Evolutionary conservation across 306 rosid species (phyloP).

Genomic region (Gleditsia sinensis): DNA sequence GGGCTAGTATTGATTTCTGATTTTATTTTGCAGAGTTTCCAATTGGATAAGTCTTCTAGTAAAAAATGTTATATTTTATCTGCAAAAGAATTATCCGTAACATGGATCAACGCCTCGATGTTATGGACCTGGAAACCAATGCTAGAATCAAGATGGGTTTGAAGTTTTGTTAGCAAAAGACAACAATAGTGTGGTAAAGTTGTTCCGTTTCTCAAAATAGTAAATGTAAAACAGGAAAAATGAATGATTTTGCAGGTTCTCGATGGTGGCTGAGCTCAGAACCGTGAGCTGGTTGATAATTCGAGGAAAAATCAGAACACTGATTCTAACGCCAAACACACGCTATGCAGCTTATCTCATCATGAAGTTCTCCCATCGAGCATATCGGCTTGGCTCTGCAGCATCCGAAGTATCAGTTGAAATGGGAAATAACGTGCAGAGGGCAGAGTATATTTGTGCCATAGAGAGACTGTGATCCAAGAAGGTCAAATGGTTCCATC

Average conservation of each 20-base stretch:
- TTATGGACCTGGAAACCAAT: conserved; percentile 58
- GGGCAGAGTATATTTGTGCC: conserved; percentile 36
- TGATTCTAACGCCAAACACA: conserved; percentile 48
- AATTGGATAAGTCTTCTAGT: conserved; percentile 51
- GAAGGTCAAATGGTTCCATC: background rate
- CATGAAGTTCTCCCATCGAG: conserved; percentile 45
- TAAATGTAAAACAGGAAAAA: background rate
- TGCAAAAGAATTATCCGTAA: conserved; percentile 55
- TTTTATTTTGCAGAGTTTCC: conserved; percentile 46
- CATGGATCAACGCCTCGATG: conserved; percentile 52
- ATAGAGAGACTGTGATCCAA: conserved; percentile 8
- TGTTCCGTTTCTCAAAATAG: background rate
- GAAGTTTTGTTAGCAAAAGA: background rate
- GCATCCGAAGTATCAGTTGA: conserved; percentile 40
- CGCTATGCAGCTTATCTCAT: conserved; percentile 56
- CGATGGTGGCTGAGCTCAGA: conserved; percentile 53
- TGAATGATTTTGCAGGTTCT: conserved; percentile 42
- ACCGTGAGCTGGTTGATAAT: conserved; percentile 62
- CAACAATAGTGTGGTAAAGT: no score
- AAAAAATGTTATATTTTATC: conserved; percentile 49
- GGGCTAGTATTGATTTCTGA: background rate
- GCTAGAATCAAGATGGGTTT: conserved; percentile 55
- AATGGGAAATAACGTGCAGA: conserved; percentile 33
- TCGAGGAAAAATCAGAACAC: conserved; percentile 47
- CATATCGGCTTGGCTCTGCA: conserved; percentile 53